Percentiles rank a stretch among this genome's conserved stretches.
phyloP scores from a whole-genome alignment of 257 asterid species.

The Rubia yunnanensis region DNA sequence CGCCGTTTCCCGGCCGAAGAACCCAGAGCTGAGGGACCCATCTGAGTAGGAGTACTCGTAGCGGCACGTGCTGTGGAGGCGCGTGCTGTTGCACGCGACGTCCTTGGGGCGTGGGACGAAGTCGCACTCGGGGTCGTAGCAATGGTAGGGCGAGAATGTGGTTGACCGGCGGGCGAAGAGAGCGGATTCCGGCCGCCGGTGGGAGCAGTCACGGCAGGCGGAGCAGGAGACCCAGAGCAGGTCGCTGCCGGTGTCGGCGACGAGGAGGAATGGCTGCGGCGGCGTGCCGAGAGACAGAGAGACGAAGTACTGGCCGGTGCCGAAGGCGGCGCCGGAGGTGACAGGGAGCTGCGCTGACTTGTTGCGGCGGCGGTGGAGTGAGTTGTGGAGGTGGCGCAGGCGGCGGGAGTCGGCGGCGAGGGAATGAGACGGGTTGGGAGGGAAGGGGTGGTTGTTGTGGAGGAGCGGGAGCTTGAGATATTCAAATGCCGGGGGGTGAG shows the following conservation, averaged over 20 bases:
- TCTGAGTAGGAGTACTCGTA: constrained; percentile 64
- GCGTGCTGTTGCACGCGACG: constrained; percentile 53
- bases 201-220: constrained; percentile 50
- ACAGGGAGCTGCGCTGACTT: constrained; percentile 39
- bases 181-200: constrained; percentile 34
- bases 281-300: constrained; percentile 70
- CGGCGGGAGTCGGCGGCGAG: constrained; percentile 61
- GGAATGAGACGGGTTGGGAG: constrained; percentile 39
- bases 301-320: constrained; percentile 82
- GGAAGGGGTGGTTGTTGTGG: constrained; percentile 37
- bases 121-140: constrained; percentile 45
- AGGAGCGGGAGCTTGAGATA: constrained; percentile 59
- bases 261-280: constrained; percentile 54
- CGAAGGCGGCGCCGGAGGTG: constrained; percentile 64
- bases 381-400: constrained; percentile 28
- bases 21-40: constrained; percentile 61
- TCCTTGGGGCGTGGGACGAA: constrained; percentile 47
- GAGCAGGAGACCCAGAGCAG: constrained; percentile 84
- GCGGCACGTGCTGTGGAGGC: constrained; percentile 68
- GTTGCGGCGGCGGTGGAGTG: constrained; percentile 25
- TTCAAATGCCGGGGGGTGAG: constrained; percentile 3
- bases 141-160: constrained; percentile 58
- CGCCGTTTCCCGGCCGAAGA: constrained; percentile 61
- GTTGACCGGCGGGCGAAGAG: constrained; percentile 62
- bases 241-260: constrained; percentile 90